A percentile compares a stretch with the other conserved stretches of the same genome.
Evolutionary conservation across 768 basidiomycete species (phyloP).

Genomic region (Leccinum aurantiacum): DNA sequence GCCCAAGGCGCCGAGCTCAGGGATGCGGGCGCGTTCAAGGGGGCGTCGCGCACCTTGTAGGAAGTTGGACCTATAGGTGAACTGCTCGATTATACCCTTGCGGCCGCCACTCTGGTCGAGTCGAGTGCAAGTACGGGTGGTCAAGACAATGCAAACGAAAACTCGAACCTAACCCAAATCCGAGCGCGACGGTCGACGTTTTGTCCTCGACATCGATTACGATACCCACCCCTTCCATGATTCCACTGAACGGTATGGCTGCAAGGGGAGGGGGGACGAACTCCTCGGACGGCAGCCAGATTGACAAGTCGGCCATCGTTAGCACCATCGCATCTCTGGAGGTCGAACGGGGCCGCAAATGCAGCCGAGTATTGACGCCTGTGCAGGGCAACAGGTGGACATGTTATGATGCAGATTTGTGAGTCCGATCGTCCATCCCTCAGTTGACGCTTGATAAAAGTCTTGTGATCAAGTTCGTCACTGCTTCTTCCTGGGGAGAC

Average conservation of each 20-base stretch:
- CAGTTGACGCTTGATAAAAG: neutral
- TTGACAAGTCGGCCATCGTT: constrained; percentile 33
- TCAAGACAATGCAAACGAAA: neutral
- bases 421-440: constrained; percentile 14
- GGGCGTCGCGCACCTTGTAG: constrained; percentile 27
- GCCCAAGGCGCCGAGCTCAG: constrained; percentile 35
- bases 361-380: constrained; percentile 50
- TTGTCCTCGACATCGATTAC: constrained; percentile 6
- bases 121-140: neutral
- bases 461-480: constrained; percentile 28
- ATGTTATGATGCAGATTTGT: constrained; percentile 45
- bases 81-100: constrained; percentile 31
- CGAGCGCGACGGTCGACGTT: neutral
- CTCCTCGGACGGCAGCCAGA: constrained; percentile 49
- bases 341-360: constrained; percentile 45
- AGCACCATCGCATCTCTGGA: constrained; percentile 36
- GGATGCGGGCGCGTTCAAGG: constrained; percentile 10
- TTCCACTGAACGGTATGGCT: constrained; percentile 2
- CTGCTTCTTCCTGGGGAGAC: constrained; percentile 45
- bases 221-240: constrained; percentile 8
- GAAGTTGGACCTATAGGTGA: constrained; percentile 48
- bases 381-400: constrained; percentile 46
- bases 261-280: constrained; percentile 39
- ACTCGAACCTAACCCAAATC: neutral
- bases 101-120: neutral